Evolutionary conservation across 83 land plant genomes (phyloP).

Genomic region (Larix sibirica): DNA sequence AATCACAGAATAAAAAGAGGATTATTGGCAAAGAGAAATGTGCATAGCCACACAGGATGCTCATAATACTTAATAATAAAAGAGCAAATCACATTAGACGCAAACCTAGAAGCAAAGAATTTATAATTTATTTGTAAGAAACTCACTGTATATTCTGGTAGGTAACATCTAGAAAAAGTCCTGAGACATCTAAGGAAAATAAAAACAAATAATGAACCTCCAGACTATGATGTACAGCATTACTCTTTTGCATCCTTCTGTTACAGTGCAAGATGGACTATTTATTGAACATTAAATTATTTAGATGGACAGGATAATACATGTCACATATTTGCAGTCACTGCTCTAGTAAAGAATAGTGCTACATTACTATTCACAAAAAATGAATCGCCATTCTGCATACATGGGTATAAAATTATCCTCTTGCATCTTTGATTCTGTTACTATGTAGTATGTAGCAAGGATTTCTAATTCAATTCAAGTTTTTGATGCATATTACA

Average conservation of each 20-base stretch:
- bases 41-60: too few species aligned
- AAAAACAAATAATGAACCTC: too few species aligned
- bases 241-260: too few species aligned
- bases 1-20: slow-evolving; percentile 12
- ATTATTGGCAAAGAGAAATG: slow-evolving; percentile 1
- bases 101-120: not conserved
- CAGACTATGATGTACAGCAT: too few species aligned
- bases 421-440: not conserved
- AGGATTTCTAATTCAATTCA: not conserved
- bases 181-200: not conserved
- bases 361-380: not conserved
- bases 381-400: not conserved
- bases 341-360: not conserved
- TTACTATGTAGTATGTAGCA: not conserved
- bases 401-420: not conserved
- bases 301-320: too few species aligned
- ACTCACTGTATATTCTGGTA: not conserved
- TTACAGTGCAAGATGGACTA: too few species aligned
- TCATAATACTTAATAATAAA: not conserved
- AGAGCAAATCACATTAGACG: not conserved
- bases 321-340: not conserved
- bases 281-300: too few species aligned
- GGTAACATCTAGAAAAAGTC: not conserved
- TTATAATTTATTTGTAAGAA: not conserved
- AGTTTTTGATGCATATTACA: not conserved